Evolutionary conservation across 257 asterid species (phyloP), one percentile per base, ranked within the genome.

Genomic region (Voacanga thouarsii): DNA sequence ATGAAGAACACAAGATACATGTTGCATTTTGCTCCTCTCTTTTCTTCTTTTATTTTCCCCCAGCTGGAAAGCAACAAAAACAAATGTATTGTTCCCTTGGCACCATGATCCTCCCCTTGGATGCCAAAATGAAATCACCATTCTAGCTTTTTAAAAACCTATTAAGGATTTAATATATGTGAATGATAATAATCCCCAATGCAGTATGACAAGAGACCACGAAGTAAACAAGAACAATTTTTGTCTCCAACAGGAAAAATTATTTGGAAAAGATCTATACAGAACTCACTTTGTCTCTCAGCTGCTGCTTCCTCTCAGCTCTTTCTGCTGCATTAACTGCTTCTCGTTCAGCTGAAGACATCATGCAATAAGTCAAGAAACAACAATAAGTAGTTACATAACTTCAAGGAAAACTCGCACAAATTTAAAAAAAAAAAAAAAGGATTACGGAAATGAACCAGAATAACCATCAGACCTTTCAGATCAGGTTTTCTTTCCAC

Each of bases 401-500:
- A 70, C 44, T 26, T 28, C 41, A 15, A 45, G 45, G 51, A 30
- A 79, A 50, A 7, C 60, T 68, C 6, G n/a, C 30, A 41, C 9
- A 41, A 4, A 77, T 23, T 33, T 1, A 33, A 33, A 49, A 49
- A 49, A 30, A 9, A 23, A 11, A 15, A 23, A n/a, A n/a, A n/a
- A n/a, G n/a, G n/a, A 0, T 53, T 9, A 53, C 16, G 23, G 16
- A 53, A 49, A 53, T 14, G 16, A 53, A 53, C 23, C 59, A 53
- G 51, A 73, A 68, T 47, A 47, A 33, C 12, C 66, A 21, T 50
- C 72, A 28, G 51, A 93, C 99, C 99, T 91, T 92, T 93, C n/a
- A 93, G 82, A 87, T 96, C 99, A 10, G 97, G 96, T 50, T 75
- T 92, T 78, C 94, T 89, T 85, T 96, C 99, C 83, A 96, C 99